phyloP scores from a whole-genome alignment of 2,329 filamentous ascomycete species.

The Orbilia brochopaga region DNA sequence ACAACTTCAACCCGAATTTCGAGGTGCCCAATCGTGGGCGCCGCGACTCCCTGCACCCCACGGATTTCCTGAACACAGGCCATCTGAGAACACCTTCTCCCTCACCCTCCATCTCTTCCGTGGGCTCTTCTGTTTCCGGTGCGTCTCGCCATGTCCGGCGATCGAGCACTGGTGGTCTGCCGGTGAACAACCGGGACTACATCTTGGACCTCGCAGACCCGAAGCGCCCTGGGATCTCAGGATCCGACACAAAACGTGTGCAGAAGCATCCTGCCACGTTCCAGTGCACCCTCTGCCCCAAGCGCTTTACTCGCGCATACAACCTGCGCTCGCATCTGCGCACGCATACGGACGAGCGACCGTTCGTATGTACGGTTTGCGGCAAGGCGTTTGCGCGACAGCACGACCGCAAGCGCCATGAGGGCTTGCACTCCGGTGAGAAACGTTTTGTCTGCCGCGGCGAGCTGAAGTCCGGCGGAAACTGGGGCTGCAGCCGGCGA shows the following conservation, averaged over 20 bases:
- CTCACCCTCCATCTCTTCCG: constrained; percentile 56
- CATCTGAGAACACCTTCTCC: constrained; percentile 60
- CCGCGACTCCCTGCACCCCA: constrained; percentile 57
- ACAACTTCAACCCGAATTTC: constrained; percentile 47
- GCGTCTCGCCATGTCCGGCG: constrained; percentile 60
- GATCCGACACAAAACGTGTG: constrained; percentile 72
- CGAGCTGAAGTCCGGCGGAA: constrained; percentile 77
- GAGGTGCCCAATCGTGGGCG: constrained; percentile 34
- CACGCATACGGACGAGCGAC: constrained; percentile 95
- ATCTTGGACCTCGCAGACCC: constrained; percentile 92
- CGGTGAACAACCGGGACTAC: constrained; percentile 69
- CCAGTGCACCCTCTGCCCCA: constrained; percentile 90
- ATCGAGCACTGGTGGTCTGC: constrained; percentile 63
- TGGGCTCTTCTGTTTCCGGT: constrained; percentile 46
- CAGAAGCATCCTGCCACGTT: constrained; percentile 98
- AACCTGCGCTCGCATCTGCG: constrained; percentile 93
- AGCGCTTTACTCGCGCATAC: constrained; percentile 94
- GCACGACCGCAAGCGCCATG: constrained; percentile 95
- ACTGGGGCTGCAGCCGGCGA: constrained; percentile 90
- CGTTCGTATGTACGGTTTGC: constrained; percentile 95
- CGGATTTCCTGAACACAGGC: constrained; percentile 57
- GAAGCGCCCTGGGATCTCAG: constrained; percentile 67
- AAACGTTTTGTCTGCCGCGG: constrained; percentile 99
- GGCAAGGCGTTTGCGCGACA: constrained; percentile 97
- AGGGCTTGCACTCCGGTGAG: constrained; percentile 93